These are phyloP conservation scores for Tetrapyrgos nigripes DNA, from an alignment of 1,284 basidiomycete species.

Conservation along the genomic window DNA sequence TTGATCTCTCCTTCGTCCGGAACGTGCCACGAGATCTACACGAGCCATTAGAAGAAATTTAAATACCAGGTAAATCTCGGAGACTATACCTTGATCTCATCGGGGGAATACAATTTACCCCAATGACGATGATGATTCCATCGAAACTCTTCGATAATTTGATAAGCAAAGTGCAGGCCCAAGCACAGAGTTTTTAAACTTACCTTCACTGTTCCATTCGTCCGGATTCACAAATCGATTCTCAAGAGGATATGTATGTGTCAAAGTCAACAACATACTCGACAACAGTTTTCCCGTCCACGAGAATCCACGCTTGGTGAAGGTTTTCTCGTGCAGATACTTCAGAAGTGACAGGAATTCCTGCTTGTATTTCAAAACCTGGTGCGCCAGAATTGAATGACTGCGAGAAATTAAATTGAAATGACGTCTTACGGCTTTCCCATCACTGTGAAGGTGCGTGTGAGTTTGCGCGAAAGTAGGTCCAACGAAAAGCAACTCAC, in stretches of 20 bases:
- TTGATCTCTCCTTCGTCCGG: conserved; percentile 72
- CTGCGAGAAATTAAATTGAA: not conserved
- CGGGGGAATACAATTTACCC: conserved; percentile 72
- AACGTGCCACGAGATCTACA: conserved; percentile 82
- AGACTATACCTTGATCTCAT: conserved; percentile 60
- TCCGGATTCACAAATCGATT: conserved; percentile 85
- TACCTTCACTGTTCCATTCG: conserved; percentile 81
- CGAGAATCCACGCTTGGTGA: conserved; percentile 85
- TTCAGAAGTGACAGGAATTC: conserved; percentile 72
- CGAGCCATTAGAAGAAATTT: not conserved
- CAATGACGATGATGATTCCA: conserved; percentile 79
- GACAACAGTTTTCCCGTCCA: conserved; percentile 84
- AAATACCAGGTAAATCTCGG: not conserved
- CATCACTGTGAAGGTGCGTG: conserved; percentile 53
- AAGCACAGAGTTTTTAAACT: not conserved
- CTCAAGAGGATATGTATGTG: conserved; percentile 84
- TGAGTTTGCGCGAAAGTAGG: too few relatives aligned
- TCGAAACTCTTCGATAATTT: conserved; percentile 62
- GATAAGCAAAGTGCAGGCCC: not conserved
- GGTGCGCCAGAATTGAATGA: conserved; percentile 10
- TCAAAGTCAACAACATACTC: conserved; percentile 78
- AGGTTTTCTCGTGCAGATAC: conserved; percentile 73
- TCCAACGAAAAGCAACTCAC: conserved; percentile 46
- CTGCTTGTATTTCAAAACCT: conserved; percentile 71
- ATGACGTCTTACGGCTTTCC: conserved; percentile 54